A percentile compares a stretch with the other conserved stretches of the same genome.
These are phyloP conservation scores for Venturia oleaginea DNA, from an alignment of 2,329 filamentous ascomycete genomes.

Conservation along the genomic window DNA sequence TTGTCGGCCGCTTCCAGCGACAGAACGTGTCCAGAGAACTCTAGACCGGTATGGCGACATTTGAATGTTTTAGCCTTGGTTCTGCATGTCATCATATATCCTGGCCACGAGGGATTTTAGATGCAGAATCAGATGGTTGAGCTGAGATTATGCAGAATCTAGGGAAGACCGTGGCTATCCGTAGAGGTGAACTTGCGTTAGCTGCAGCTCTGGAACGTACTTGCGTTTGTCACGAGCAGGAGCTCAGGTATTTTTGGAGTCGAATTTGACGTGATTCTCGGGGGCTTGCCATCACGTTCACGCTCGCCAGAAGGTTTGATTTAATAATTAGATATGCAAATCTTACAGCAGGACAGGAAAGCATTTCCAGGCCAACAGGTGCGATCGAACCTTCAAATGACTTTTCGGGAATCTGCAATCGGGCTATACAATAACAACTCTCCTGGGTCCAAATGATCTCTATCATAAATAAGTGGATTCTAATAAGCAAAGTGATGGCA, in stretches of 20 bases:
- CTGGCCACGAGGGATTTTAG: background rate
- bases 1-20: background rate
- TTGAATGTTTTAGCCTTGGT: background rate
- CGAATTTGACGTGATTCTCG: too few relatives aligned
- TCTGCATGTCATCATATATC: background rate
- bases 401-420: too few relatives aligned
- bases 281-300: too few relatives aligned
- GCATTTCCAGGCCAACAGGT: too few relatives aligned
- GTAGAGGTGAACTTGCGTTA: background rate
- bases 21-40: background rate
- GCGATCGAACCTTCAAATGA: too few relatives aligned
- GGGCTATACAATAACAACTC: background rate
- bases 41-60: background rate
- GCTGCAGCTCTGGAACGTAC: background rate
- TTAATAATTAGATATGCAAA: too few relatives aligned
- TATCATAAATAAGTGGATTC: background rate
- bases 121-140: background rate
- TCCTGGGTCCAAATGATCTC: background rate
- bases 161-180: background rate
- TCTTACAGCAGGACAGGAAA: too few relatives aligned
- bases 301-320: too few relatives aligned
- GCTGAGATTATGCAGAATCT: background rate
- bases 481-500: background rate
- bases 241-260: too few relatives aligned
- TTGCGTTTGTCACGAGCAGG: too few relatives aligned